Percentiles rank a stretch among this genome's conserved stretches.
Conservation (phyloP, 441 rosid genomes). For the Populus hybrid region DNA sequence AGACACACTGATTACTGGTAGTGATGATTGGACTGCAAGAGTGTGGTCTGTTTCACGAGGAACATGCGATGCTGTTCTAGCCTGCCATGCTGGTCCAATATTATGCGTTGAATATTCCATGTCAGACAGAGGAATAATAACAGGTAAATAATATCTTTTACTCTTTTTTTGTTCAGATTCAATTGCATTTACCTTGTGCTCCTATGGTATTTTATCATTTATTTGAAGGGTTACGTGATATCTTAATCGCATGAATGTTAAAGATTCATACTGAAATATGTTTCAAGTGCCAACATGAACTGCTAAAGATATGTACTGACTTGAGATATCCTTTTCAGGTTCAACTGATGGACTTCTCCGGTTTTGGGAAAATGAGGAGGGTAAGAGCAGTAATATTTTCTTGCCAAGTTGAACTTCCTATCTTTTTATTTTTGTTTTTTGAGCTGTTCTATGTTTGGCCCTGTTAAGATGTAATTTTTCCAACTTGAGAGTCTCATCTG, state of each 20-base stretch:
- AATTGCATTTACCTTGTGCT: not conserved
- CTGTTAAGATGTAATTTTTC: slow-evolving; percentile 7
- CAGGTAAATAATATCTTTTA: slow-evolving; percentile 48
- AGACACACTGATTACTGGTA: slow-evolving; percentile 87
- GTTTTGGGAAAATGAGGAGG: slow-evolving; percentile 95
- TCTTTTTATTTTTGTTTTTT: not conserved
- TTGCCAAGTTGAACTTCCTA: not conserved
- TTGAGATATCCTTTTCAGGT: slow-evolving; percentile 49
- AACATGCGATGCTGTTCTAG: slow-evolving; percentile 83
- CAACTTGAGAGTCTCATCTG: slow-evolving; percentile 2
- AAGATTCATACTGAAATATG: not conserved
- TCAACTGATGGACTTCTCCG: slow-evolving; percentile 95
- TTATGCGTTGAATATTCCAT: slow-evolving; percentile 76
- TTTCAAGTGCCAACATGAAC: not conserved
- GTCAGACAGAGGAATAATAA: slow-evolving; percentile 85
- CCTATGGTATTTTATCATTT: not conserved
- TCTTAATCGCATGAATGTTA: not conserved
- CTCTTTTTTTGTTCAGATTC: slow-evolving; percentile 10
- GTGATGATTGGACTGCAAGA: slow-evolving; percentile 99
- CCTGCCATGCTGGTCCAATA: slow-evolving; percentile 97
- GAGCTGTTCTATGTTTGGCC: not conserved
- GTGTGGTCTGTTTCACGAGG: slow-evolving; percentile 96
- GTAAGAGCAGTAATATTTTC: slow-evolving; percentile 36
- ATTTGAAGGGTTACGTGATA: not conserved
- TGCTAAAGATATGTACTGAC: slow-evolving; percentile 9